Evolutionary conservation across 2,329 filamentous ascomycete species (phyloP), one percentile per base, ranked within the genome.

Genomic region (Thelonectria rubi): DNA sequence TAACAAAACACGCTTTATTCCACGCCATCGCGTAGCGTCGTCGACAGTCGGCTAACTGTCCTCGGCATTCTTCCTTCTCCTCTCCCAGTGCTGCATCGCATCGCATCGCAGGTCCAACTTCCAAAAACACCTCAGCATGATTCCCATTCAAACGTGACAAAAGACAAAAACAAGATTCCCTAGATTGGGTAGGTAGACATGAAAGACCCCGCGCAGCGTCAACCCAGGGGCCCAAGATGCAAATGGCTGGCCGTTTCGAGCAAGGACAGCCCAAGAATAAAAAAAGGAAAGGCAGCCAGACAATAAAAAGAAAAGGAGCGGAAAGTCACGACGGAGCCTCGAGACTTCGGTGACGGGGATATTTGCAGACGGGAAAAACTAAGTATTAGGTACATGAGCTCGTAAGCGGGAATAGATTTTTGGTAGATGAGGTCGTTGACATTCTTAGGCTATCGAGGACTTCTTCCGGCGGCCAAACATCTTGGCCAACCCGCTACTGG

Each of bases 381-480:
- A 67, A 63, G 60, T 59, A 71, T 67, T 68, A 72, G 63, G 60
- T 72, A 71, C 69, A 69, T 72, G 60, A 68, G 65, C 62, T 72
- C 69, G 55, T 72, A 59, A 61, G 64, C 65, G 62, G 68, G 39
- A 62, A 62, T 65, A 64, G 48, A 65, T 67, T 60, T 62, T 53
- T 43, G 58, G 63, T 53, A 59, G 60, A 66, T 63, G 40, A 60
- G 26, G 54, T 68, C 58, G 54, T 45, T 56, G 37, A 18, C 32
- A 43, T 3, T 34, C 43, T 60, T 66, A 79, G 55, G 73, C 74
- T 39, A 73, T 69, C 7, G 71, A 67, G 10, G 77, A 74, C 75
- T 84, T 85, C 78, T 82, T 85, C 57, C 79, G 78, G 55, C 83
- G 79, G 45, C 79, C 75, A 70, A 85, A 84, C 72, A 84, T 79